These are phyloP conservation scores for Pseudogymnoascus sp. DNA, from an alignment of 2,329 filamentous ascomycete species.

Conservation along the genomic window DNA sequence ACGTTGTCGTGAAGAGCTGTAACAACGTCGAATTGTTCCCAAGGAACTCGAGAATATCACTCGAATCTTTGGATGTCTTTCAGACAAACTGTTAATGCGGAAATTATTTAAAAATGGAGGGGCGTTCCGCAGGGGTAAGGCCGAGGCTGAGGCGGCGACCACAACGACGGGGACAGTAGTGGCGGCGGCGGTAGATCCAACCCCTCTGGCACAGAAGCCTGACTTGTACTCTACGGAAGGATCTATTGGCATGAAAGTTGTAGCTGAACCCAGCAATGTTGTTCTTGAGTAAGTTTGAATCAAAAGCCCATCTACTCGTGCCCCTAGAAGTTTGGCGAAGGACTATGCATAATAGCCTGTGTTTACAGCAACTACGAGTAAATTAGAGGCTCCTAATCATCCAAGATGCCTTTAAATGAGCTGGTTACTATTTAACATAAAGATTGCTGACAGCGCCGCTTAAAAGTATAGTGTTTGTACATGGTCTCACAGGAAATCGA, in stretches of 20 bases:
- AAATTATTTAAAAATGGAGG: neutral
- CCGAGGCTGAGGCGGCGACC: neutral
- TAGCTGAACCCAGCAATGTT: conserved; percentile 9
- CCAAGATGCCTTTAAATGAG: neutral
- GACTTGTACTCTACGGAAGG: conserved; percentile 12
- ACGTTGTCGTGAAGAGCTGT: neutral
- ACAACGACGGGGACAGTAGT: neutral
- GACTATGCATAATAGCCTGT: neutral
- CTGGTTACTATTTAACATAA: neutral
- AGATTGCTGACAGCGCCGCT: neutral
- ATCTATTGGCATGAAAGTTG: conserved; percentile 10
- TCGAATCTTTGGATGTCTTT: neutral
- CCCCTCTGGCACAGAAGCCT: neutral
- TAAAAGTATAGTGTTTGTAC: conserved; percentile 32
- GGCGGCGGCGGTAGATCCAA: neutral
- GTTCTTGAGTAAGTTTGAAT: conserved; percentile 9
- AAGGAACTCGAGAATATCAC: neutral
- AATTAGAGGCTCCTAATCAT: neutral
- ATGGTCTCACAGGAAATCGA: conserved; percentile 34
- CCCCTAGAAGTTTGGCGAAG: neutral
- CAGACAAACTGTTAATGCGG: neutral
- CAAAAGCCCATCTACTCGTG: neutral
- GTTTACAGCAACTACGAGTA: neutral
- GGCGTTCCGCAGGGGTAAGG: neutral
- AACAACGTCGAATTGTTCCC: neutral